phyloP scores from a whole-genome alignment of 192 early-diverging fungal species.

The Phlyctochytrium bullatum region DNA sequence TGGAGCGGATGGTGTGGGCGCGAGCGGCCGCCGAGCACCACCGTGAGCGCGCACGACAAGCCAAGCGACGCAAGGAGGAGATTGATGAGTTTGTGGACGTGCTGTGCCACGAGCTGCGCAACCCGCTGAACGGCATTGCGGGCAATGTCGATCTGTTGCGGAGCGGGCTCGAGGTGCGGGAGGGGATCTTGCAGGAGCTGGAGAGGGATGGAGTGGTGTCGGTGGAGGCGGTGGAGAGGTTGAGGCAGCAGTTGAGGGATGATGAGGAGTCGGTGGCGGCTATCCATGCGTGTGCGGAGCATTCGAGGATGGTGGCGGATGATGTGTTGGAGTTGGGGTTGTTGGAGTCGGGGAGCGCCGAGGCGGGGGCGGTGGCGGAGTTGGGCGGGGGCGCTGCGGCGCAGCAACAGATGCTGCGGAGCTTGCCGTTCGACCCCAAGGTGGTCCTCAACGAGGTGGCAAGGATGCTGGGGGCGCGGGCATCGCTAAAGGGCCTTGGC shows the following conservation, averaged over 20 bases:
- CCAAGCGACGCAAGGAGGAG: conserved; percentile 15
- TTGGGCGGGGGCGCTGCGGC: not conserved
- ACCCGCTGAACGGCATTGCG: conserved; percentile 36
- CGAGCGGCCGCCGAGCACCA: conserved; percentile 22
- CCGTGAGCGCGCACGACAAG: conserved; percentile 21
- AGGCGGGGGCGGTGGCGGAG: not conserved
- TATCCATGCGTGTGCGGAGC: conserved; percentile 20
- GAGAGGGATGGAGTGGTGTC: not conserved
- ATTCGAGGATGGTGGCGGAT: conserved; percentile 23
- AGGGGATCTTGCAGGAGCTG: conserved; percentile 19
- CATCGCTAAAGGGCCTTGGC: conserved; percentile 8
- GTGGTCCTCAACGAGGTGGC: not conserved
- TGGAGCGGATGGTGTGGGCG: conserved; percentile 22
- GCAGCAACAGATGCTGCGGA: not conserved
- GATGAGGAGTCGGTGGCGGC: conserved; percentile 23
- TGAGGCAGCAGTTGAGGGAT: conserved; percentile 2
- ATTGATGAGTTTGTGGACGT: conserved; percentile 29
- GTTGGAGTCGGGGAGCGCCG: not conserved
- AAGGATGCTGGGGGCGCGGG: conserved; percentile 18
- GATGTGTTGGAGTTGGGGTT: conserved; percentile 12
- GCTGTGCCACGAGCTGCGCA: conserved; percentile 31
- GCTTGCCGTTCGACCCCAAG: not conserved
- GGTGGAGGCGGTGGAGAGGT: not conserved
- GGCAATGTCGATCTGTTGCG: conserved; percentile 27
- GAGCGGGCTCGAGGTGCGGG: conserved; percentile 18